phyloP scores from a whole-genome alignment of 768 basidiomycete species.

The Kwoniella botswanensis region DNA sequence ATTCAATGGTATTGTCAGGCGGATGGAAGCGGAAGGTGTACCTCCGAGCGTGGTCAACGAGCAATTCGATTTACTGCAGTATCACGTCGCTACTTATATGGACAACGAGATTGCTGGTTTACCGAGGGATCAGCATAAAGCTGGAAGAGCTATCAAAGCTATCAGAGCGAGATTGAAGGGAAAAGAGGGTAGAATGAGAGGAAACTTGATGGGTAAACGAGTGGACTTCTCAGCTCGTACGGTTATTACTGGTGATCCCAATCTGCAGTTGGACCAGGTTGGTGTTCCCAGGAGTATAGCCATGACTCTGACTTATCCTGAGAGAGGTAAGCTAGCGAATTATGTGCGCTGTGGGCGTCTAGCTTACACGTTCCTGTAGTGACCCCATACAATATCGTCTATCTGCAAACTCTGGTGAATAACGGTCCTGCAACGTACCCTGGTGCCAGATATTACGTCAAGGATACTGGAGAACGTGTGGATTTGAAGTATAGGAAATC shows the following conservation, averaged over 20 bases:
- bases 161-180: constrained; percentile 98
- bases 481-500: constrained; percentile 96
- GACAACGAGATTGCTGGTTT: constrained; percentile 99
- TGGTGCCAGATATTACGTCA: constrained; percentile 93
- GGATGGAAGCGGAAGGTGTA: constrained; percentile 94
- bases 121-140: constrained; percentile 95
- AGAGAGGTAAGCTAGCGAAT: constrained; percentile 70
- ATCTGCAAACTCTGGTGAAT: constrained; percentile 90
- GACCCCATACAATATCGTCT: constrained; percentile 93
- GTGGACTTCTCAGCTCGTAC: constrained; percentile 99
- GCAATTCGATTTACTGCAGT: constrained; percentile 95
- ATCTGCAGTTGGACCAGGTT: constrained; percentile 92
- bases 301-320: constrained; percentile 97
- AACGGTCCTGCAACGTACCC: constrained; percentile 95
- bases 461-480: constrained; percentile 96
- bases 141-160: constrained; percentile 95
- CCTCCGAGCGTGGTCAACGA: constrained; percentile 94
- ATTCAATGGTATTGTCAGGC: constrained; percentile 85
- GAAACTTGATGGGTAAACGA: constrained; percentile 99
- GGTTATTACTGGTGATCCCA: constrained; percentile 98
- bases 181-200: constrained; percentile 96
- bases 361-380: constrained; percentile 63
- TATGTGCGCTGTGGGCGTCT: background rate
- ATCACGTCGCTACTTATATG: constrained; percentile 99
- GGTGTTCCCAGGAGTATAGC: constrained; percentile 94